phyloP scores from a whole-genome alignment of 1,284 basidiomycete species.

The Lentinula novae-zelandiae region DNA sequence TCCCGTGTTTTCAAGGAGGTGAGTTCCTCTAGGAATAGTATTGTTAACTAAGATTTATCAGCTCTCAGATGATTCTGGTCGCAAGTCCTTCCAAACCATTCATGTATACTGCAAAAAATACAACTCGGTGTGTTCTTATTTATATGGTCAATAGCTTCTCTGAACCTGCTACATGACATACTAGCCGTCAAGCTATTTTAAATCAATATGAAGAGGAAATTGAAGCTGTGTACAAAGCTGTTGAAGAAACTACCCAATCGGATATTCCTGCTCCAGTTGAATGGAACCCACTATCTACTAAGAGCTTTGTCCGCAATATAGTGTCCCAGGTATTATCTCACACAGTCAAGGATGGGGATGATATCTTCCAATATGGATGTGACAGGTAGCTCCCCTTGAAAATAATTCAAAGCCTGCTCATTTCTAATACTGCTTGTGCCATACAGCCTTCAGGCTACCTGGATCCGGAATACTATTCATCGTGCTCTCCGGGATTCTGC shows the following conservation, averaged over 20 bases:
- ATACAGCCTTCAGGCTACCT: conserved; percentile 37
- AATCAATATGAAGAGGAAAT: conserved; percentile 29
- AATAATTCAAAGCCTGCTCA: background rate
- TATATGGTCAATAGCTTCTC: too few species aligned
- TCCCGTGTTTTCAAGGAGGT: conserved; percentile 38
- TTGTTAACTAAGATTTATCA: background rate
- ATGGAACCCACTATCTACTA: conserved; percentile 24
- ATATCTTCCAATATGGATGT: conserved; percentile 40
- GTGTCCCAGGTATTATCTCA: conserved; percentile 22
- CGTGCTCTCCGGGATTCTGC: conserved; percentile 24
- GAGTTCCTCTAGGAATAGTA: background rate
- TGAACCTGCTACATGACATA: background rate
- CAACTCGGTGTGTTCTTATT: conserved; percentile 10
- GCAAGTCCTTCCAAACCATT: conserved; percentile 27
- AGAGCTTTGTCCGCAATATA: conserved; percentile 26
- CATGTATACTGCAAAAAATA: conserved; percentile 28
- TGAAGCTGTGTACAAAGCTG: conserved; percentile 21
- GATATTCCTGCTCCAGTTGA: conserved; percentile 20
- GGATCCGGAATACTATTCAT: conserved; percentile 36
- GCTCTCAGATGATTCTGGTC: conserved; percentile 25
- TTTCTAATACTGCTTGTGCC: background rate
- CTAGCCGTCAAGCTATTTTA: conserved; percentile 22
- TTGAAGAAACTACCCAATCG: conserved; percentile 17
- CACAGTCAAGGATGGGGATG: conserved; percentile 26
- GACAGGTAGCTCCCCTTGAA: conserved; percentile 32